Evolutionary conservation across 2,329 filamentous ascomycete genomes (phyloP).

Genomic region (Fusarium incarnatum): DNA sequence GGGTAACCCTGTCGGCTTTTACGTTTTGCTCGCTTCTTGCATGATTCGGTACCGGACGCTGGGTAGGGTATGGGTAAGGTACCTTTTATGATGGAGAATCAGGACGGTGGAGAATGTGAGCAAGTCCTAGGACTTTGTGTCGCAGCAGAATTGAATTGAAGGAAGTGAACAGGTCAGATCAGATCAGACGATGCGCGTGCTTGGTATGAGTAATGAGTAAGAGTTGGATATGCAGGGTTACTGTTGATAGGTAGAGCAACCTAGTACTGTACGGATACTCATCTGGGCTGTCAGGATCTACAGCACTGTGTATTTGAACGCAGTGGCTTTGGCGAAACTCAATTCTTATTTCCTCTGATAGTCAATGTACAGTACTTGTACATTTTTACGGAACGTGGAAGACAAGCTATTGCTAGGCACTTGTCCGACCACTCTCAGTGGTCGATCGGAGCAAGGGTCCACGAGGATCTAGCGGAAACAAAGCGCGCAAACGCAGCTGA

Average conservation of each 20-base stretch:
- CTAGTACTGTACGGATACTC: neutral
- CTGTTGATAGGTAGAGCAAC: neutral
- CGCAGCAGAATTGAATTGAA: slow-evolving; percentile 2
- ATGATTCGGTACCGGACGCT: slow-evolving; percentile 38
- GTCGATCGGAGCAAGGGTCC: slow-evolving; percentile 32
- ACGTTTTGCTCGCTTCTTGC: slow-evolving; percentile 36
- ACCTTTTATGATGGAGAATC: slow-evolving; percentile 31
- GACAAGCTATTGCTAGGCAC: slow-evolving; percentile 11
- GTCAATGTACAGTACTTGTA: slow-evolving; percentile 5
- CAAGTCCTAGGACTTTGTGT: slow-evolving; percentile 20
- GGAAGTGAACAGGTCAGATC: neutral
- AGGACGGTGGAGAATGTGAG: slow-evolving; percentile 11
- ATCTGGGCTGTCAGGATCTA: slow-evolving; percentile 1
- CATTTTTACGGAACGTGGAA: slow-evolving; percentile 4
- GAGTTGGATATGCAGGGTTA: neutral
- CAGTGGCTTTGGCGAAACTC: slow-evolving; percentile 13
- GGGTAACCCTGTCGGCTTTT: slow-evolving; percentile 32
- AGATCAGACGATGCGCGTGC: slow-evolving; percentile 11
- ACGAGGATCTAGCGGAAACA: slow-evolving; percentile 32
- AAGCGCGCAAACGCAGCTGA: slow-evolving; percentile 21
- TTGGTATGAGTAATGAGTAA: slow-evolving; percentile 1
- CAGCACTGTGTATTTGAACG: neutral
- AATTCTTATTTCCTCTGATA: slow-evolving; percentile 17
- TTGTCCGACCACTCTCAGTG: slow-evolving; percentile 18
- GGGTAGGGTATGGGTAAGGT: slow-evolving; percentile 17